phyloP scores from a whole-genome alignment of 108 stramenopile genomes.

The Fragilariopsis cylindrus region DNA sequence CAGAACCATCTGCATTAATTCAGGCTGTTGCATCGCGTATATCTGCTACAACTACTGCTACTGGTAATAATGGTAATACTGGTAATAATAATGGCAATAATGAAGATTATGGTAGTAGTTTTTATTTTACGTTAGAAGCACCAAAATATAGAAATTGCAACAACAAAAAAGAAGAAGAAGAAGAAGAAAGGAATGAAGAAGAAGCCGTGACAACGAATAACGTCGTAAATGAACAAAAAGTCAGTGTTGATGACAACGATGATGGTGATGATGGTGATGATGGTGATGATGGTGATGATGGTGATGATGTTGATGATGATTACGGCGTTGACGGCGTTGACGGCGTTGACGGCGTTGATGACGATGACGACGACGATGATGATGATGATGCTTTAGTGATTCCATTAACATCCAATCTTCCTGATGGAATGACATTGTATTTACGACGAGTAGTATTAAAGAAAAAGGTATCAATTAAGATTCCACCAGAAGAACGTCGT shows the following conservation, averaged over 20 bases:
- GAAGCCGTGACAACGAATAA: background rate
- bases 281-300: background rate
- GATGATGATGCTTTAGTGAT: background rate
- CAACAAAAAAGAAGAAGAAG: too few relatives aligned
- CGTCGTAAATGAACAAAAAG: background rate
- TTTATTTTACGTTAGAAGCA: background rate
- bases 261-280: background rate
- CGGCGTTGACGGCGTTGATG: background rate
- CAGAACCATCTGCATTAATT: too few relatives aligned
- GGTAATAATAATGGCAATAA: background rate
- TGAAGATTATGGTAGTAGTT: background rate
- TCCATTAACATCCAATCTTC: background rate
- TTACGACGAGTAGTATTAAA: slow-evolving; percentile 31
- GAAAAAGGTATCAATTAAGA: too few relatives aligned
- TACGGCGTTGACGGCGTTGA: background rate
- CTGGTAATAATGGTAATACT: slow-evolving; percentile 2
- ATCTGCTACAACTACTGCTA: too few relatives aligned
- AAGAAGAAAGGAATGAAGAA: too few relatives aligned
- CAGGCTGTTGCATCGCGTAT: too few relatives aligned
- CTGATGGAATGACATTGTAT: background rate
- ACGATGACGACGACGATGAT: background rate
- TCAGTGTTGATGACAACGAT: background rate
- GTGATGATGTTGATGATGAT: background rate
- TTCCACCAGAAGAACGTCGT: too few relatives aligned
- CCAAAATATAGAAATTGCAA: background rate